Base-by-base conservation (phyloP, 352 stramenopile species). In the Pseudoperonospora humuli region DNA sequence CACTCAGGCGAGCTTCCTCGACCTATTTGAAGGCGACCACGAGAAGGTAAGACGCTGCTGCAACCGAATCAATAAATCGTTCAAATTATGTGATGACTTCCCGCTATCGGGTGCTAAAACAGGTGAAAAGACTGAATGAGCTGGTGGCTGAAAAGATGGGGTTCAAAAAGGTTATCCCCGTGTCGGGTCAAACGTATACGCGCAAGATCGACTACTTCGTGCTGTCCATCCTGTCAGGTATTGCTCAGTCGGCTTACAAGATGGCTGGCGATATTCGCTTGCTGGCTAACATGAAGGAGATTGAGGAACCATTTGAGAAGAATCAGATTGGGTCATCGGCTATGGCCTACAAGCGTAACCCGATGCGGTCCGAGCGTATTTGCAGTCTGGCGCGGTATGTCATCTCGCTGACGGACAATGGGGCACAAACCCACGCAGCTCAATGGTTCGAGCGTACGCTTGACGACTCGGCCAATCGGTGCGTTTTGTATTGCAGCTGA, bases 331-430 rank as follows among this genome's bases (percentile, higher is more conserved):
- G 96, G 7, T 98, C 89, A 23, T 98, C 86, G 26, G 96, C 96
- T 36, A 99, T 99, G 96, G 95, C 96, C 0, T 99, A 99, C 89
- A 99, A 99, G 77, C 90, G 96, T 49, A 99, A 99, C 77, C 96
- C 96, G 36, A 99, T 99, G 96, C 87, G 96, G 34, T 97, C 76
- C 39, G 96, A 99, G 68, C 87, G 96, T 53, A 96, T 98, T 39
- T 99, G 96, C 67, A 98, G 90, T 61, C 65, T 99, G 13, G 86
- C 94, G 32, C 82, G 96, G 57, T 99, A 99, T 69, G 87, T 99
- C 27, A 98, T 99, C 64, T 95, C 84, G 43, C 78, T 99, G n/a
- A 97, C 95, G 20, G 76, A 94, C 64, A 96, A 95, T 51, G 94
- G 85, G 11, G 95, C 95, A 10, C 91, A 98, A 69, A 99, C 96